Conservation (phyloP, 2,329 filamentous ascomycete species). For the Cercospora sp. region DNA sequence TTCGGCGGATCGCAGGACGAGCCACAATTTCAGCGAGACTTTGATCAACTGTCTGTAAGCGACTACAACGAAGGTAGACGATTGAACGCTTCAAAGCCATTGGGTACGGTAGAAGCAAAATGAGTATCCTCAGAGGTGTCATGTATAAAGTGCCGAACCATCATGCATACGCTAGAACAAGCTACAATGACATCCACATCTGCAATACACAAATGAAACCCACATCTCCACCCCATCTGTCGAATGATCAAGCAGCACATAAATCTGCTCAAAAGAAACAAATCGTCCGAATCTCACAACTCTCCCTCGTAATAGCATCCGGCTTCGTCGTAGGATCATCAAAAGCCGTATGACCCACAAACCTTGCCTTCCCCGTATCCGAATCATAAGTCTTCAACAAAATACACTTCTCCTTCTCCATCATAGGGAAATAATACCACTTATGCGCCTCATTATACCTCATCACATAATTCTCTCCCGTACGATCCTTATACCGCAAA, state of each 20-base stretch:
- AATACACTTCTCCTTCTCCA: conserved; percentile 42
- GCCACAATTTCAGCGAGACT: not conserved
- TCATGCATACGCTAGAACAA: not conserved
- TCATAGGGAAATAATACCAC: conserved; percentile 45
- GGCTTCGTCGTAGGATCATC: conserved; percentile 38
- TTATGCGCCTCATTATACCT: conserved; percentile 38
- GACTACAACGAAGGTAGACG: not conserved
- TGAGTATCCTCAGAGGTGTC: not conserved
- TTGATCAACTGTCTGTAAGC: not conserved
- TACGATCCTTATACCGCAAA: conserved; percentile 42
- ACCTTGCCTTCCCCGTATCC: conserved; percentile 37
- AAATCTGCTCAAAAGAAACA: conserved; percentile 39
- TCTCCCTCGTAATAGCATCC: conserved; percentile 41
- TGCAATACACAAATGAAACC: not conserved
- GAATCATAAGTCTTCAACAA: conserved; percentile 45
- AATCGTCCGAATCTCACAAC: conserved; percentile 45
- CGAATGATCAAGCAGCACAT: not conserved
- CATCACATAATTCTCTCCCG: conserved; percentile 47
- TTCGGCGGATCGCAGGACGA: not conserved
- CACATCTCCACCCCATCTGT: not conserved
- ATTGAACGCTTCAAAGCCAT: not conserved
- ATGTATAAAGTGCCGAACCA: not conserved
- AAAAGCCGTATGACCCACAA: conserved; percentile 45
- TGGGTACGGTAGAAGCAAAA: not conserved
- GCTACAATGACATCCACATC: not conserved